Evolutionary conservation across 164 flowering plant genomes (phyloP).

Genomic region (Dillenia turbinata): DNA sequence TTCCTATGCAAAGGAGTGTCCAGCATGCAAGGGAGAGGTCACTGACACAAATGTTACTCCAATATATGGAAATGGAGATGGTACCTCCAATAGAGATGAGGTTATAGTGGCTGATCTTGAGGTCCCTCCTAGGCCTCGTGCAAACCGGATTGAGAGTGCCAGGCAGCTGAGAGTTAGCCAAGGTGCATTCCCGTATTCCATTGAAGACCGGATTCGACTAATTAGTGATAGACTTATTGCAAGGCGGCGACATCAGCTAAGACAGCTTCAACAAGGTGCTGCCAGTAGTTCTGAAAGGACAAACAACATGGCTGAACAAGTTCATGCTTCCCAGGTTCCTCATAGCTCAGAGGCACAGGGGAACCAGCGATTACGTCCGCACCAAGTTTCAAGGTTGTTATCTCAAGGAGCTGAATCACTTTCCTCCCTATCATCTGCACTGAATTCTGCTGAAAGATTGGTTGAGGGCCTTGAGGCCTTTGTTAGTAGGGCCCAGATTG

Average conservation of each 20-base stretch:
- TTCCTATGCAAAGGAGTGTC: conserved; percentile 46
- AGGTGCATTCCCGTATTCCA: conserved; percentile 9
- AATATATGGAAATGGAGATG: conserved; percentile 45
- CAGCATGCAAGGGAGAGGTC: conserved; percentile 57
- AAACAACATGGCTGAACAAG: too few species aligned
- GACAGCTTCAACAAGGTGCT: too few species aligned
- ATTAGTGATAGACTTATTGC: conserved; percentile 2
- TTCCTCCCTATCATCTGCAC: conserved; percentile 31
- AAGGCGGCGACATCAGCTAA: too few species aligned
- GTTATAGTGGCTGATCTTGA: conserved; percentile 12
- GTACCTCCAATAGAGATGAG: conserved; percentile 5
- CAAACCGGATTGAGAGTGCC: conserved; percentile 38
- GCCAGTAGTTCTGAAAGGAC: too few species aligned
- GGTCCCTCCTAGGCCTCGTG: conserved; percentile 48
- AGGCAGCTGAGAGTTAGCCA: conserved; percentile 26
- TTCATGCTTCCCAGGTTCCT: too few species aligned
- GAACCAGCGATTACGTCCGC: conserved; percentile 13
- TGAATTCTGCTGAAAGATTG: conserved; percentile 30
- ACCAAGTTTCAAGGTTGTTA: conserved; percentile 22
- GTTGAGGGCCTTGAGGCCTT: conserved; percentile 27
- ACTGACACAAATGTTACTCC: conserved; percentile 38
- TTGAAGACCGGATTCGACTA: conserved; percentile 33
- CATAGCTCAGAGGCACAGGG: background rate
- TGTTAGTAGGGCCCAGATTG: conserved; percentile 3
- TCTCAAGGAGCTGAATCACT: conserved; percentile 34